Percentiles rank a stretch among this genome's conserved stretches.
Conservation (phyloP, 1,284 basidiomycete species). For the Inonotus hispidus region DNA sequence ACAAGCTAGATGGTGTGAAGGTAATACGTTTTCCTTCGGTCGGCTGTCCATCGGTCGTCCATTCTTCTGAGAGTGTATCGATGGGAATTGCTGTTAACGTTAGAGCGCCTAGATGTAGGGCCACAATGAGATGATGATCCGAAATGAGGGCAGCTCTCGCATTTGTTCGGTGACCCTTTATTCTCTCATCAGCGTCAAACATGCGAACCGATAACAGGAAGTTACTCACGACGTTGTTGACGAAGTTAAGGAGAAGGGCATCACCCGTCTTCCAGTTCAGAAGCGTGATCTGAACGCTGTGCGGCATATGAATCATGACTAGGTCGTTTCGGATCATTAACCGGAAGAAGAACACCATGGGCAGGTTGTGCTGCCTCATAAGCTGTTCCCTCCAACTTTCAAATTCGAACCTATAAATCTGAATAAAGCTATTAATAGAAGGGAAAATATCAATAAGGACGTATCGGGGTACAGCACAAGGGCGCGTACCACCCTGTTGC, state of each 20-base stretch:
- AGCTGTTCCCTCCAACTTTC: neutral
- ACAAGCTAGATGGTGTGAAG: neutral
- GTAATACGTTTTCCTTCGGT: neutral
- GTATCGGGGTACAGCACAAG: no score
- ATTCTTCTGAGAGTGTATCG: neutral
- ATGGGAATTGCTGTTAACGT: constrained; percentile 1
- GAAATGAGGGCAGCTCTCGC: neutral
- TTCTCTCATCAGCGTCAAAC: neutral
- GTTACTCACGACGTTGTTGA: neutral
- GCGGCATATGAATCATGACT: constrained; percentile 9
- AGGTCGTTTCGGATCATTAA: constrained; percentile 4
- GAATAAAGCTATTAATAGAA: neutral
- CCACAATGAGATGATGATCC: constrained; percentile 2
- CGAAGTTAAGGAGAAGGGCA: neutral
- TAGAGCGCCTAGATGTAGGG: constrained; percentile 2
- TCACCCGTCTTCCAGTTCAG: neutral
- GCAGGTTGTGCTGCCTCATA: neutral
- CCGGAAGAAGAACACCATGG: constrained; percentile 4
- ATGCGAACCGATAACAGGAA: neutral
- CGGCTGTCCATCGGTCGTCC: neutral
- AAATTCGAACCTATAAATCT: constrained; percentile 1
- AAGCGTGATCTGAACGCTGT: constrained; percentile 1
- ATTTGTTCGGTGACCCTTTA: constrained; percentile 1
- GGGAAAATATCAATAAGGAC: neutral
- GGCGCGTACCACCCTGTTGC: neutral